Conservation (phyloP, 768 basidiomycete species). For the Auriscalpium vulgare region DNA sequence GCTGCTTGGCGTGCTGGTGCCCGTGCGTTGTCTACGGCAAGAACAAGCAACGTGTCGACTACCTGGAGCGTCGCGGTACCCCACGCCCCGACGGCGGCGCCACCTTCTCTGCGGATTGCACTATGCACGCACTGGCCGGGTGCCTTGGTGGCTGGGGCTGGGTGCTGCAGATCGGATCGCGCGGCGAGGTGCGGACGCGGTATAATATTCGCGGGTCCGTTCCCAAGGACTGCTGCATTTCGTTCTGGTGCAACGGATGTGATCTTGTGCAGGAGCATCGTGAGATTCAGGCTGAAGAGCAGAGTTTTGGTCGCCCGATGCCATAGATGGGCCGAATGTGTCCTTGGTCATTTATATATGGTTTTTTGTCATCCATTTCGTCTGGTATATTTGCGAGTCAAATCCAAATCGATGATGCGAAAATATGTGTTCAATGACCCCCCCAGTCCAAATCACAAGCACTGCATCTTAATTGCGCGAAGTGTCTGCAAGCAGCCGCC, state of each 20-base stretch:
- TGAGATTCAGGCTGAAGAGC: background rate
- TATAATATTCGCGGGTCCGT: background rate
- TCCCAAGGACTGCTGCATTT: background rate
- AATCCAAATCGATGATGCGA: too few relatives aligned
- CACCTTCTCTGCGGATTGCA: background rate
- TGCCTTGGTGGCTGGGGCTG: background rate
- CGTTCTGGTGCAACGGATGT: background rate
- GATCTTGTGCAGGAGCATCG: background rate
- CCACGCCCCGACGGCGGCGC: conserved; percentile 26
- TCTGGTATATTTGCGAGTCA: too few relatives aligned
- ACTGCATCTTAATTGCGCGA: too few relatives aligned
- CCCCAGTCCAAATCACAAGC: too few relatives aligned
- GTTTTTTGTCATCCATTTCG: too few relatives aligned
- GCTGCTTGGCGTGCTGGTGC: conserved; percentile 23
- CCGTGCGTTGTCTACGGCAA: conserved; percentile 32
- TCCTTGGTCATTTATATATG: too few relatives aligned
- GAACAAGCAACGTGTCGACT: conserved; percentile 27
- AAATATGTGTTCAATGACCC: too few relatives aligned
- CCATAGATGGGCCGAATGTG: background rate
- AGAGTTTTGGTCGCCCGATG: background rate
- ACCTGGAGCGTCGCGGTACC: conserved; percentile 23
- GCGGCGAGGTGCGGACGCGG: background rate
- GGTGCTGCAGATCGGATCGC: background rate
- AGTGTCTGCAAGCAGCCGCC: too few relatives aligned
- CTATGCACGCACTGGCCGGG: background rate